Evolutionary conservation across 2,329 filamentous ascomycete species (phyloP), one percentile per base, ranked within the genome.

Genomic region (Dothistroma septosporum): DNA sequence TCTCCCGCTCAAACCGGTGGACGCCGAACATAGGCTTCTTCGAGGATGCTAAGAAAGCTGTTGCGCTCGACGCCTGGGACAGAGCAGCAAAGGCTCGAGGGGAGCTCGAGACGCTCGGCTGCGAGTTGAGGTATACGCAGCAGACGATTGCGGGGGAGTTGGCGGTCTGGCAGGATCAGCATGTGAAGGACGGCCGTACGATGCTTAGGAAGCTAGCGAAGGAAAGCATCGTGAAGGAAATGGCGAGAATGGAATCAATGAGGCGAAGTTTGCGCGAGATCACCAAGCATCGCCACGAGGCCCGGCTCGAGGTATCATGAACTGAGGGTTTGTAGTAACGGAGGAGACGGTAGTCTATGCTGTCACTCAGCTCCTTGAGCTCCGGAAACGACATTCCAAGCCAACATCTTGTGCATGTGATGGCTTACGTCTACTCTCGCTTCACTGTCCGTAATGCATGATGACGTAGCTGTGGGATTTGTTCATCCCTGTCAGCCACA

Each of bases 91-190:
- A 87, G 64, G 85, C 85, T 22, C 84, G 87, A 64, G 76, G 81
- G 19, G 91, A 97, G 72, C 83, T 90, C 11, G 84, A 87, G 21
- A 84, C 86, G 48, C 76, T 96, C n/a, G 87, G 88, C 0, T 85
- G 85, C 55, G 94, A 99, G 75, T 79, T 99, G 58, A 81, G 91
- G 54, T 96, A 94, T 75, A 96, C 92, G 53, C 93, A 97, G 77
- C 91, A 95, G 75, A 91, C 93, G 14, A 93, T 97, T 24, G 93
- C 95, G 7, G 83, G 86, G 1, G 94, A 99, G 77, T 76, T 99
- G 59, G 94, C 94, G 0, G 92, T 90, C 16, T 99, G 94, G 91
- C 92, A 96, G 71, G 91, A 95, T 46, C 85, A 92, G 78, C 87
- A 96, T 70, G 90, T 91, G 66, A 85, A 84, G 69, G 86, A 90